Base-by-base conservation (phyloP, 2,329 filamentous ascomycete genomes). In the Clarireedia sp. region DNA sequence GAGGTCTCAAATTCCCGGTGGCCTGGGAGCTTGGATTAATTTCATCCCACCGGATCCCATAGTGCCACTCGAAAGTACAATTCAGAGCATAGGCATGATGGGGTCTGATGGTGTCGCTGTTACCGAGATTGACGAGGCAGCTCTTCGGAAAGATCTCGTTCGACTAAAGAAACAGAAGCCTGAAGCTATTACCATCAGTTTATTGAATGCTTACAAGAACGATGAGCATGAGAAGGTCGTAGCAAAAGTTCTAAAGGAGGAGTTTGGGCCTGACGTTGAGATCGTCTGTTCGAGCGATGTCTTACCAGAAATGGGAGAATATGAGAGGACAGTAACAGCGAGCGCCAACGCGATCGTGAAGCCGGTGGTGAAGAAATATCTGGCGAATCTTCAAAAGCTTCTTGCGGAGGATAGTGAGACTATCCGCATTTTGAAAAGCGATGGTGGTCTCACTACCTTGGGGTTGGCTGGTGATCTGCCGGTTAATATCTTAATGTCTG, bases 371-470 rank as follows among this genome's bases (percentile, higher is more conserved):
- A 40, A 47, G 10, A 53, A 21, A 21, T 53, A 53, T 7, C n/a
- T 47, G 7, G 26, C 21, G 6, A 53, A 53, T 36, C 43, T 53
- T 5, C 51, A 47, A n/a, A 47, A 4, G 1, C 43, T 53, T 24
- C 43, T 53, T 40, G 16, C n/a, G 10, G 21, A 47, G n/a, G 43
- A 53, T 48, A 47, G 43, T 17, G 33, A 53, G 33, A 47, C 21
- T 8, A 53, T 53, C 38, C 43, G 51, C 8, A 53, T 53, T 16
- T 12, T 53, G 9, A 53, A 53, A 29, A 53, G 51, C 24, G 51
- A 53, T 53, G 51, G 43, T 10, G 51, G 51, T 29, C 51, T 53
- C 36, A 47, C 51, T 9, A 53, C 33, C 14, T 37, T 52, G 12
- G 40, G 36, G 14, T 17, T 52, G 26, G 26, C 41, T 24, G 40